These are phyloP conservation scores for Dactylonectria macrodidyma DNA, from an alignment of 2,329 filamentous ascomycete genomes.

Conservation along the genomic window DNA sequence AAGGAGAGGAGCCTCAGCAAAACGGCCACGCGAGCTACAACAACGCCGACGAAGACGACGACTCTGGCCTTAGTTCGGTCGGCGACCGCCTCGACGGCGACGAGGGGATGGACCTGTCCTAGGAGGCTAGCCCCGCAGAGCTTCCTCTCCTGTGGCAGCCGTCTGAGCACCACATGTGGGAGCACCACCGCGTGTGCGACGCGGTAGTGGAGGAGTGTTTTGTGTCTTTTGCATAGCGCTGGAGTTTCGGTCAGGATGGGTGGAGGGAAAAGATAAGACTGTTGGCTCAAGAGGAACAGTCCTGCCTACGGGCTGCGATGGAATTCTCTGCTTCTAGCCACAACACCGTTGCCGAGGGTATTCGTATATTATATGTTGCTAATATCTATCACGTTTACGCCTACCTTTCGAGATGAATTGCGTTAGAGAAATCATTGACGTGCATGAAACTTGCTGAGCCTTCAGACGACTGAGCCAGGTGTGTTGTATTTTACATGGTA, in stretches of 20 bases:
- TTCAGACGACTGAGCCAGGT: slow-evolving; percentile 4
- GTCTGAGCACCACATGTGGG: background rate
- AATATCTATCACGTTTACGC: slow-evolving; percentile 19
- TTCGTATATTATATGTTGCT: slow-evolving; percentile 10
- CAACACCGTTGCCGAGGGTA: slow-evolving; percentile 8
- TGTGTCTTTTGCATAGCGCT: slow-evolving; percentile 48
- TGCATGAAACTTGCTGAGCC: background rate
- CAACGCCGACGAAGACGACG: slow-evolving; percentile 55
- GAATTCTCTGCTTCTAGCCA: slow-evolving; percentile 5
- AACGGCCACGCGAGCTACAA: slow-evolving; percentile 41
- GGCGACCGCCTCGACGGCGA: slow-evolving; percentile 62
- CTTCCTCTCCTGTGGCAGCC: background rate
- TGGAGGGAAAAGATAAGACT: slow-evolving; percentile 30
- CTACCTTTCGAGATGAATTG: background rate
- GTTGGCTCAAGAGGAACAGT: slow-evolving; percentile 13
- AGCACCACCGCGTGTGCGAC: background rate
- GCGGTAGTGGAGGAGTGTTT: slow-evolving; percentile 18
- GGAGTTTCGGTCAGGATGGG: slow-evolving; percentile 43
- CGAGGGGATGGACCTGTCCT: slow-evolving; percentile 64
- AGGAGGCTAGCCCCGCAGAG: slow-evolving; percentile 23
- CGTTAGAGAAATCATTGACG: background rate
- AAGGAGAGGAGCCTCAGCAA: slow-evolving; percentile 35
- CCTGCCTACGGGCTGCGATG: slow-evolving; percentile 9
- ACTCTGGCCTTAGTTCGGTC: slow-evolving; percentile 72
- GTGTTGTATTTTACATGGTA: slow-evolving; percentile 6